These are phyloP conservation scores for Pythium periplocum DNA, from an alignment of 352 stramenopile genomes.

Conservation along the genomic window DNA sequence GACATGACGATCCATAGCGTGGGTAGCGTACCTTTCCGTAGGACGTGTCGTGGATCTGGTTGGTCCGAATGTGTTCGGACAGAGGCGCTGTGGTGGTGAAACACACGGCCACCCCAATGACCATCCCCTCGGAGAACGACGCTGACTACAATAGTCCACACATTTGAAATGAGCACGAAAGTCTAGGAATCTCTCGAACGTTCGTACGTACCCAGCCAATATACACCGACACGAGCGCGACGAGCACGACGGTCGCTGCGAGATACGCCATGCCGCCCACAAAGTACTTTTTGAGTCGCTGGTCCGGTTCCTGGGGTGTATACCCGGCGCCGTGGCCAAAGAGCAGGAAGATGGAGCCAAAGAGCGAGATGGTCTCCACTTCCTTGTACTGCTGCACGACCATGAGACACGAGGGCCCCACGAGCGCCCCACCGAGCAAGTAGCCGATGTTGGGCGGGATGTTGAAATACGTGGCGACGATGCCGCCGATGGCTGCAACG, in stretches of 20 bases:
- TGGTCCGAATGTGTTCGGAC: slow-evolving; percentile 75
- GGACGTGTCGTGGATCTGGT: slow-evolving; percentile 77
- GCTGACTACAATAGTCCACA: slow-evolving; percentile 24
- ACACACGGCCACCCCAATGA: slow-evolving; percentile 68
- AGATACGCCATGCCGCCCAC: slow-evolving; percentile 72
- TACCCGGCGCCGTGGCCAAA: slow-evolving; percentile 87
- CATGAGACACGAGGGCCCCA: slow-evolving; percentile 85
- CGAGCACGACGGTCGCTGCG: slow-evolving; percentile 53
- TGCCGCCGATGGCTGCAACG: slow-evolving; percentile 84
- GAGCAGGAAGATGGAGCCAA: slow-evolving; percentile 91
- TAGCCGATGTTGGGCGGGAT: slow-evolving; percentile 90
- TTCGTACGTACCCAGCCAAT: slow-evolving; percentile 51
- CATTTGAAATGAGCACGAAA: no score
- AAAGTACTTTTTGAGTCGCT: slow-evolving; percentile 70
- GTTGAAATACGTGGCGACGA: slow-evolving; percentile 84
- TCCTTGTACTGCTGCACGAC: slow-evolving; percentile 87
- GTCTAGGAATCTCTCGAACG: no score
- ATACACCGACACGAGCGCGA: slow-evolving; percentile 64
- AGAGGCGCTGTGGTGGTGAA: slow-evolving; percentile 82
- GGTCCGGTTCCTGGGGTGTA: slow-evolving; percentile 56
- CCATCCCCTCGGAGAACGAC: slow-evolving; percentile 72
- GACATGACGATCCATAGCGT: neutral
- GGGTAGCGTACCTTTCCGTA: slow-evolving; percentile 52
- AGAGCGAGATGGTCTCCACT: slow-evolving; percentile 92
- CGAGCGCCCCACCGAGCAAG: slow-evolving; percentile 85